Base-by-base conservation (phyloP, 495 filamentous ascomycete genomes). In the Thermochaetoides thermophila region DNA sequence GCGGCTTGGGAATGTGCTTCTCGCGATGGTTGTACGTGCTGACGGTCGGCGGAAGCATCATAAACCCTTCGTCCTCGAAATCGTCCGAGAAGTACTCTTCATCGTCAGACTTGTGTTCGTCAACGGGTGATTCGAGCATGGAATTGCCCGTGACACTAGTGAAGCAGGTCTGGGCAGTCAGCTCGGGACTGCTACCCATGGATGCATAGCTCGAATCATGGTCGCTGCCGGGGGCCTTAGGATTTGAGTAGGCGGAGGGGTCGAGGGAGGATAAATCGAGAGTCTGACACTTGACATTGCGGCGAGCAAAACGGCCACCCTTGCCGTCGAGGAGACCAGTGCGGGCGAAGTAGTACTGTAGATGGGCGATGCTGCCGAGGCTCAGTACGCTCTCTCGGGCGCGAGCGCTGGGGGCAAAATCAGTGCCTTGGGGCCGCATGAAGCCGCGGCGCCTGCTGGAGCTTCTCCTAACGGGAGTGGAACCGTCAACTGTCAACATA, bases 341-440 rank as follows among this genome's bases (percentile, higher is more conserved):
- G 31, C 91, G 69, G 23, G 89, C 87, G 53, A 97, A 97, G 53
- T 96, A 97, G 55, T 97, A 94, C 48, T 97, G 89, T 44, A 97
- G 60, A 59, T 97, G 89, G 29, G 86, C 84, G 45, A 97, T 97
- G 50, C 85, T 94, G 16, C 89, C 89, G 40, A 97, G 59, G 49
- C 81, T 93, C 69, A 95, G 75, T 35, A 97, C 89, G 45, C 84
- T 94, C 41, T 96, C 85, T 38, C 89, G 66, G 27, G 82, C 79
- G 42, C 73, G 73, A 32, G 89, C 89, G 21, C 89, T 96, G 18
- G 78, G 77, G 8, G 89, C 80, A 53, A 97, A 97, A 45, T 83
- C 72, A 21, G 81, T 93, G 17, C 78, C 83, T 53, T 86, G 81
- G 0, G 91, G 85, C 32, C 89, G 77, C 54, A 92, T 80, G 59